phyloP scores from a whole-genome alignment of 495 filamentous ascomycete species.

The Terfezia boudieri region DNA sequence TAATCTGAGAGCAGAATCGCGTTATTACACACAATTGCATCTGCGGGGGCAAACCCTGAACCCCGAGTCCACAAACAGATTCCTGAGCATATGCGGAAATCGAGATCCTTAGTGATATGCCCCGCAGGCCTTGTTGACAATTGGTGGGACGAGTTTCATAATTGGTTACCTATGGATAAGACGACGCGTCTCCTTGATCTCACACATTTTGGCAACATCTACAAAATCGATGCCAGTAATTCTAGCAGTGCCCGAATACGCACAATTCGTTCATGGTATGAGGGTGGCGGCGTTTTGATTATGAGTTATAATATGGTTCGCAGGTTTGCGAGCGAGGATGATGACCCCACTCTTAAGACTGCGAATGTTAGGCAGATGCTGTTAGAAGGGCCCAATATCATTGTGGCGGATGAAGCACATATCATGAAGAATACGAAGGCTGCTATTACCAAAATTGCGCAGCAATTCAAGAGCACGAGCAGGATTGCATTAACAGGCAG shows the following conservation, averaged over 20 bases:
- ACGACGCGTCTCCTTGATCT: constrained; percentile 1
- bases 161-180: constrained; percentile 36
- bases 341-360: constrained; percentile 19
- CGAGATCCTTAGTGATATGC: constrained; percentile 50
- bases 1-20: constrained; percentile 32
- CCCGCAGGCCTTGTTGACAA: constrained; percentile 57
- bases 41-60: constrained; percentile 38
- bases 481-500: constrained; percentile 79
- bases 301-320: constrained; percentile 52
- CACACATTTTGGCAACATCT: constrained; percentile 12
- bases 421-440: constrained; percentile 40
- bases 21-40: constrained; percentile 48
- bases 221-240: constrained; percentile 11
- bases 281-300: constrained; percentile 47
- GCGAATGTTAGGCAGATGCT: constrained; percentile 26
- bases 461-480: constrained; percentile 38
- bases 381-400: constrained; percentile 40
- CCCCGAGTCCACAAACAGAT: constrained; percentile 37
- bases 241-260: constrained; percentile 19
- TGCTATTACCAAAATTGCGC: constrained; percentile 29
- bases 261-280: constrained; percentile 34
- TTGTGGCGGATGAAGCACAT: constrained; percentile 82
- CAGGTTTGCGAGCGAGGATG: constrained; percentile 1
- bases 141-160: constrained; percentile 54
- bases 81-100: constrained; percentile 35